Evolutionary conservation across 2,329 filamentous ascomycete genomes (phyloP), one percentile per base, ranked within the genome.

Genomic region (Beauveria sp.): DNA sequence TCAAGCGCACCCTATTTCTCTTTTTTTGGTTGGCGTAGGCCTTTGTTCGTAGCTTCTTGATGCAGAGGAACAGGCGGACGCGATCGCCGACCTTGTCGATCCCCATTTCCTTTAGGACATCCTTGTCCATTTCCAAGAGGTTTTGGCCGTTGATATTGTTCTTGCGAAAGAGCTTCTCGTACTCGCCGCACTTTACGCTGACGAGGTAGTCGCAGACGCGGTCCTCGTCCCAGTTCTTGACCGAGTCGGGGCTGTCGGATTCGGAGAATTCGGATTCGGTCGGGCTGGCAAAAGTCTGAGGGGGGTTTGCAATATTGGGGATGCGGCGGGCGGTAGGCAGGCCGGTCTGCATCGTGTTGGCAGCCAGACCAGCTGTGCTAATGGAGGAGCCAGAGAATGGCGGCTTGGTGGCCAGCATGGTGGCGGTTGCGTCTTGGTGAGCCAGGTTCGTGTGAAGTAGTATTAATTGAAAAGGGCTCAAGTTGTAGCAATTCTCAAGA

Each of bases 91-190:
- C 90, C 76, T 98, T 99, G 68, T 96, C 96, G 68, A 99, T 93
- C 49, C 95, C 95, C 86, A 99, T 96, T 74, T 99, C 95, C 75
- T 96, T 96, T 65, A 99, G 81, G 46, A 96, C 91, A 61, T 92
- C 88, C 79, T 96, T 96, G 75, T 99, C 95, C 81, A 97, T 93
- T 76, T 99, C 95, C 67, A 99, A 82, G 50, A 99, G 80, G 71
- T 96, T 97, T 77, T 97, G 92, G 69, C 95, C 95, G 72, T 95
- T 99, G 79, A 99, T 97, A 74, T 98, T 91, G 74, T 99, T 96
- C 71, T 87, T 87, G 76, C 90, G 77, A 75, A 97, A 97, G 28
- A 96, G 76, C 70, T 90, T 87, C 72, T 96, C 92, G 75, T 99
- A 98, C 72, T 98, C 92, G 67, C 88, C 87, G 71, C 93, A 98